Percentiles rank a stretch among this genome's conserved stretches.
These are phyloP conservation scores for Fraxinus paxiana DNA, from an alignment of 305 asterid species.

Conservation along the genomic window DNA sequence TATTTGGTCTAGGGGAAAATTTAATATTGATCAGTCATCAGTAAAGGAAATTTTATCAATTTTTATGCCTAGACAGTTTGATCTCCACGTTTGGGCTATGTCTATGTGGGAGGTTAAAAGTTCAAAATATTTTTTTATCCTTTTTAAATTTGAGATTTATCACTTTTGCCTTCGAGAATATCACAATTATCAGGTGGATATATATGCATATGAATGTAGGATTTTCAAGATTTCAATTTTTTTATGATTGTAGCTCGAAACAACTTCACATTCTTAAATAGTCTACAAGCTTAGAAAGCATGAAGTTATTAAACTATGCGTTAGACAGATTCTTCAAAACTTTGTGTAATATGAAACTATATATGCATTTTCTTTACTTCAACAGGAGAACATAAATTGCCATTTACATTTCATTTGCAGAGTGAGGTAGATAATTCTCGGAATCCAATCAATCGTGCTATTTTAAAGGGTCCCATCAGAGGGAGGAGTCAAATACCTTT, in stretches of 20 bases:
- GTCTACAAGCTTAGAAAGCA: background rate
- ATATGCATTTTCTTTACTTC: background rate
- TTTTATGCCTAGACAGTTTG: background rate
- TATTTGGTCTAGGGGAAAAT: background rate
- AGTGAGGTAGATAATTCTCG: conserved; percentile 61
- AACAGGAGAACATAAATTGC: conserved; percentile 9
- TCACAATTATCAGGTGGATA: background rate
- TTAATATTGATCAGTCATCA: background rate
- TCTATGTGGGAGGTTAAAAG: background rate
- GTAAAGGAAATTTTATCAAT: background rate
- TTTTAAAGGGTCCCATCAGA: conserved; percentile 33
- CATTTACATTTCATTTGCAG: conserved; percentile 37
- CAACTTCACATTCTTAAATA: background rate
- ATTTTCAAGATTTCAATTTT: background rate
- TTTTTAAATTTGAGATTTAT: background rate
- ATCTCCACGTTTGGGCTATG: background rate
- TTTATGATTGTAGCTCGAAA: background rate
- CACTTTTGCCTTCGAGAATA: background rate
- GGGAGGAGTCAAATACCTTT: conserved; percentile 33
- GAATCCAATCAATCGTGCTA: conserved; percentile 35
- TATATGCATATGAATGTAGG: background rate
- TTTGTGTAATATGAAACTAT: conserved; percentile 7
- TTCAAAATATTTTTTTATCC: background rate
- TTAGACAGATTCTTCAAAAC: background rate
- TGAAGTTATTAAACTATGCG: background rate